A percentile compares a stretch with the other conserved stretches of the same genome.
Conservation (phyloP, 2,329 filamentous ascomycete species). For the Neofusicoccum umdonicola region DNA sequence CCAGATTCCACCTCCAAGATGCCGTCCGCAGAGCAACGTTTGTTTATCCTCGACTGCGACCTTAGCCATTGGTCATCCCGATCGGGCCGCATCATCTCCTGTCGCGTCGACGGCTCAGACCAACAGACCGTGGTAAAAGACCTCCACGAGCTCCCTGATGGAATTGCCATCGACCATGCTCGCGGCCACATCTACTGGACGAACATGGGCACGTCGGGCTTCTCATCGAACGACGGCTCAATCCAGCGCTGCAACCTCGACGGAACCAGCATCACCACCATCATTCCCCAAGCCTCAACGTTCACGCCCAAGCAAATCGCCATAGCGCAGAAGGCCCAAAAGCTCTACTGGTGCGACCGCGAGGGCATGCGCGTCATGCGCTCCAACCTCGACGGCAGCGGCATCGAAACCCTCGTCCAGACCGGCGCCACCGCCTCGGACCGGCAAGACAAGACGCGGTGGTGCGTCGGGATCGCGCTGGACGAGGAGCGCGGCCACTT, state of each 20-base stretch:
- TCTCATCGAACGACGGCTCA: conserved; percentile 38
- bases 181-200: conserved; percentile 32
- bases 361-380: conserved; percentile 42
- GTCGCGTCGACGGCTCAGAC: conserved; percentile 19
- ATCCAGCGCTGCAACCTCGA: conserved; percentile 50
- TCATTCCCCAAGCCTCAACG: conserved; percentile 45
- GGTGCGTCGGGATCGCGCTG: conserved; percentile 58
- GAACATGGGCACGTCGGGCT: conserved; percentile 22
- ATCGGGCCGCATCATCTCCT: conserved; percentile 21
- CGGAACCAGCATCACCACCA: conserved; percentile 44
- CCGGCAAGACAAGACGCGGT: conserved; percentile 36
- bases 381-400: conserved; percentile 35
- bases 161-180: conserved; percentile 28
- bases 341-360: conserved; percentile 45
- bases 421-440: conserved; percentile 28
- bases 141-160: conserved; percentile 28
- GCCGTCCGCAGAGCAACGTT: background rate
- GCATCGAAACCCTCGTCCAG: conserved; percentile 40
- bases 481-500: conserved; percentile 44
- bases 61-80: conserved; percentile 5
- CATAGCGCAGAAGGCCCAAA: conserved; percentile 28
- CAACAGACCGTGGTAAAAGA: conserved; percentile 15
- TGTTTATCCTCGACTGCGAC: conserved; percentile 21
- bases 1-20: background rate
- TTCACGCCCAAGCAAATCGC: conserved; percentile 51